Evolutionary conservation across 2,329 filamentous ascomycete species (phyloP).

Genomic region (Ophioceras dolichostomum): DNA sequence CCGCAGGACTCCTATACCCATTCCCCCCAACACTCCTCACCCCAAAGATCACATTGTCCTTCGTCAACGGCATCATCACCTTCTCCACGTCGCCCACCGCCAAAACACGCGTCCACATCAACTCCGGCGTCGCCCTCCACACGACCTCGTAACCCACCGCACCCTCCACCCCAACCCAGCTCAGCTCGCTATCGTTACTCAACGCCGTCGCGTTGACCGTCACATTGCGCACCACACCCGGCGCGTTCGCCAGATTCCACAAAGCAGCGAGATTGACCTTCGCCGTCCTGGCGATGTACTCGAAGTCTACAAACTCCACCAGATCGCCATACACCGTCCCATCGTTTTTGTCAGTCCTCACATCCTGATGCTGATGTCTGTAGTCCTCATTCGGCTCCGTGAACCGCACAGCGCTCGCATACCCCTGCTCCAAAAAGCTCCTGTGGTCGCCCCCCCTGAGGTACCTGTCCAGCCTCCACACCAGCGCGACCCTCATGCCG

Average conservation of each 20-base stretch:
- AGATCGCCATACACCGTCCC: constrained; percentile 43
- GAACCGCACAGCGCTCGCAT: constrained; percentile 36
- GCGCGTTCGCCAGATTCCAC: constrained; percentile 39
- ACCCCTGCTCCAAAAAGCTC: constrained; percentile 42
- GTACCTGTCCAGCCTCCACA: constrained; percentile 44
- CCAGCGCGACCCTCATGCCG: constrained; percentile 40
- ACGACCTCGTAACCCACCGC: constrained; percentile 38
- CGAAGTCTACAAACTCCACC: constrained; percentile 43
- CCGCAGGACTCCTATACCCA: constrained; percentile 29
- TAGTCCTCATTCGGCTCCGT: constrained; percentile 47
- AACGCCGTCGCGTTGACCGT: constrained; percentile 17
- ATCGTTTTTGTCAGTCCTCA: constrained; percentile 25
- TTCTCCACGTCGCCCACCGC: constrained; percentile 33
- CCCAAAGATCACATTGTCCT: constrained; percentile 47
- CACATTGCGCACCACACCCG: constrained; percentile 35
- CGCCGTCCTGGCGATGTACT: constrained; percentile 38
- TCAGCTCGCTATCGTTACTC: constrained; percentile 35
- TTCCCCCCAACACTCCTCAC: constrained; percentile 35
- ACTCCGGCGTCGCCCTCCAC: constrained; percentile 36
- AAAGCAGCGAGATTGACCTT: constrained; percentile 41
- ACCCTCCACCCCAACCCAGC: constrained; percentile 22
- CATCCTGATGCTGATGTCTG: constrained; percentile 43
- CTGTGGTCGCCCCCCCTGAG: constrained; percentile 43
- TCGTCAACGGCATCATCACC: constrained; percentile 34
- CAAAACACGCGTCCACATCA: constrained; percentile 34